Conservation (phyloP, 345 rosid genomes). For the Boechera divaricarpa region DNA sequence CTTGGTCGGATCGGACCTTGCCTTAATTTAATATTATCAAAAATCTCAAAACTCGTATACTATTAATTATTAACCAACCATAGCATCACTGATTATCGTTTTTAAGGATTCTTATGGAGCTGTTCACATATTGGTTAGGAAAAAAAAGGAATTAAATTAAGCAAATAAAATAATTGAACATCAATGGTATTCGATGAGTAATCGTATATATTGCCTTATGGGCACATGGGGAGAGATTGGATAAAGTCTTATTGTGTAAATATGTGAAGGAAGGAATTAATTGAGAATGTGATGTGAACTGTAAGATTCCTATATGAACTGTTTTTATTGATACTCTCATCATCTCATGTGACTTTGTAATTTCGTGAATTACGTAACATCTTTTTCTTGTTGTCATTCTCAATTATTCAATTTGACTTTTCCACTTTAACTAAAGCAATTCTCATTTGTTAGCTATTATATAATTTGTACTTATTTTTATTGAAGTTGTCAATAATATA, state of each 20-base stretch:
- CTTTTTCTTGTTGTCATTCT: slow-evolving; percentile 41
- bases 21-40: too few species aligned
- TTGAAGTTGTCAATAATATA: slow-evolving; percentile 17
- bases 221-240: slow-evolving; percentile 39
- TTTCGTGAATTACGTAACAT: slow-evolving; percentile 23
- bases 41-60: background rate
- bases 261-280: slow-evolving; percentile 23
- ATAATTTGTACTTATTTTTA: background rate
- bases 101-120: slow-evolving; percentile 10
- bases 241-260: slow-evolving; percentile 26
- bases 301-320: slow-evolving; percentile 35
- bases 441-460: slow-evolving; percentile 17
- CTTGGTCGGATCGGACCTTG: background rate
- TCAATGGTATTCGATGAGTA: background rate
- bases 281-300: slow-evolving; percentile 43
- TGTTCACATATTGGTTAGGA: background rate
- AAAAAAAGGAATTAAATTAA: background rate
- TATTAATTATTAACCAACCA: background rate
- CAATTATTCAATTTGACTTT: slow-evolving; percentile 42
- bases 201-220: slow-evolving; percentile 2
- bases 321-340: slow-evolving; percentile 36
- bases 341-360: slow-evolving; percentile 42
- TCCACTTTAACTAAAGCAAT: slow-evolving; percentile 22
- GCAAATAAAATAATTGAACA: background rate
- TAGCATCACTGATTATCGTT: background rate